phyloP scores from a whole-genome alignment of 2,329 filamentous ascomycete species.

The Aspergillaceae sp. region DNA sequence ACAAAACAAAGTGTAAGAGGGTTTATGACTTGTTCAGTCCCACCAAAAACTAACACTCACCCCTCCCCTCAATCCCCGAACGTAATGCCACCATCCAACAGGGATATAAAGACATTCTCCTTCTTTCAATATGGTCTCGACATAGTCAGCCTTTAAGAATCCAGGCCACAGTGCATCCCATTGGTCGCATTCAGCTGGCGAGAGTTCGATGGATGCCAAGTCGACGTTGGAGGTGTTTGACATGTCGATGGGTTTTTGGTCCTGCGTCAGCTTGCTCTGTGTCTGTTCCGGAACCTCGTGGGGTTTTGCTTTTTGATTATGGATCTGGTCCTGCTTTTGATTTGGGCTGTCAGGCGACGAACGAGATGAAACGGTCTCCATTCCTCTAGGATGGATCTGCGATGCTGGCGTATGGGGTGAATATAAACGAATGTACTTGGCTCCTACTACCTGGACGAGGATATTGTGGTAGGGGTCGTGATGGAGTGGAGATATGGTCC shows the following conservation, averaged over 20 bases:
- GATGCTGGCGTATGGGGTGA: slow-evolving; percentile 52
- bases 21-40: slow-evolving; percentile 37
- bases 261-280: too few species aligned
- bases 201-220: slow-evolving; percentile 58
- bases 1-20: too few species aligned
- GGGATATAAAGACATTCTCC: slow-evolving; percentile 87
- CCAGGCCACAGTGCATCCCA: slow-evolving; percentile 42
- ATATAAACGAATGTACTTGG: slow-evolving; percentile 88
- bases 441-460: slow-evolving; percentile 77
- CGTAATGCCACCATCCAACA: slow-evolving; percentile 97
- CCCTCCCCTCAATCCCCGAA: slow-evolving; percentile 73
- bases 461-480: slow-evolving; percentile 93
- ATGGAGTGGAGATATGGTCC: slow-evolving; percentile 86
- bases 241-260: slow-evolving; percentile 60
- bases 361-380: slow-evolving; percentile 24
- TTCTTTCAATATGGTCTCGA: slow-evolving; percentile 67
- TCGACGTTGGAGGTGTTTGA: slow-evolving; percentile 79
- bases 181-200: slow-evolving; percentile 32
- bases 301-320: slow-evolving; percentile 3
- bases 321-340: slow-evolving; percentile 1
- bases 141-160: slow-evolving; percentile 55
- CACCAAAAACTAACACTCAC: slow-evolving; percentile 98
- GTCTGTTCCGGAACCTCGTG: too few species aligned
- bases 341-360: background rate
- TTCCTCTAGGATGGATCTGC: slow-evolving; percentile 32